A percentile compares a stretch with the other conserved stretches of the same genome.
Conservation (phyloP, 2,329 filamentous ascomycete species). For the Zalaria obscura region DNA sequence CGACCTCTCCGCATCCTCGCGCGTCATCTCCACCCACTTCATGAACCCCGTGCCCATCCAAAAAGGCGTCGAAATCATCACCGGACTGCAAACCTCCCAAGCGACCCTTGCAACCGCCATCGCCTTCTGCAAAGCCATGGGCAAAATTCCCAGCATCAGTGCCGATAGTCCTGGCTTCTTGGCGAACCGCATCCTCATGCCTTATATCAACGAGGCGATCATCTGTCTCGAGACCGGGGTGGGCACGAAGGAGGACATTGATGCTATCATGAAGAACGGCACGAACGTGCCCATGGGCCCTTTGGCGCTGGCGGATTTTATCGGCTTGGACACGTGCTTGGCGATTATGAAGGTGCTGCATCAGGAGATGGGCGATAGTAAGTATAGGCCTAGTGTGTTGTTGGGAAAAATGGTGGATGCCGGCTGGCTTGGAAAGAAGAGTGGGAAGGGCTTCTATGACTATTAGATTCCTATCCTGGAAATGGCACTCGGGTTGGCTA, state of each 20-base stretch:
- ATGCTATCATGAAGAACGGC: slow-evolving; percentile 97
- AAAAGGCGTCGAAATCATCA: slow-evolving; percentile 96
- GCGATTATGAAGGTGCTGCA: slow-evolving; percentile 95
- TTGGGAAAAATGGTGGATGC: slow-evolving; percentile 94
- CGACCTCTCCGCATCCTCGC: slow-evolving; percentile 66
- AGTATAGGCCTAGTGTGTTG: slow-evolving; percentile 82
- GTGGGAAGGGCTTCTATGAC: slow-evolving; percentile 88
- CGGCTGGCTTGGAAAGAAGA: slow-evolving; percentile 96
- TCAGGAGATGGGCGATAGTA: slow-evolving; percentile 82
- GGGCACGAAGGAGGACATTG: slow-evolving; percentile 79
- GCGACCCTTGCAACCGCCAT: slow-evolving; percentile 71
- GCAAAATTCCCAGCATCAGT: slow-evolving; percentile 77
- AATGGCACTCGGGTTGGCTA: no score
- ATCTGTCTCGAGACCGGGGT: slow-evolving; percentile 92
- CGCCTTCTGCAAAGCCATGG: slow-evolving; percentile 79
- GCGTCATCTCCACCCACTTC: slow-evolving; percentile 92
- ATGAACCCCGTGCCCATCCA: slow-evolving; percentile 98
- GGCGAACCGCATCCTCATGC: slow-evolving; percentile 95
- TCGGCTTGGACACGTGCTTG: slow-evolving; percentile 88
- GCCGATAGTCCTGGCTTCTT: slow-evolving; percentile 88
- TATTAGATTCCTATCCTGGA: slow-evolving; percentile 37
- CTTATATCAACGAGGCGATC: slow-evolving; percentile 96
- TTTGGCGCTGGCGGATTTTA: slow-evolving; percentile 86
- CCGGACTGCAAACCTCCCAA: slow-evolving; percentile 77
- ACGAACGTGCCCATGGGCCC: slow-evolving; percentile 98